Evolutionary conservation across 106 monocot species (phyloP).

Genomic region (Gastrodia elata): DNA sequence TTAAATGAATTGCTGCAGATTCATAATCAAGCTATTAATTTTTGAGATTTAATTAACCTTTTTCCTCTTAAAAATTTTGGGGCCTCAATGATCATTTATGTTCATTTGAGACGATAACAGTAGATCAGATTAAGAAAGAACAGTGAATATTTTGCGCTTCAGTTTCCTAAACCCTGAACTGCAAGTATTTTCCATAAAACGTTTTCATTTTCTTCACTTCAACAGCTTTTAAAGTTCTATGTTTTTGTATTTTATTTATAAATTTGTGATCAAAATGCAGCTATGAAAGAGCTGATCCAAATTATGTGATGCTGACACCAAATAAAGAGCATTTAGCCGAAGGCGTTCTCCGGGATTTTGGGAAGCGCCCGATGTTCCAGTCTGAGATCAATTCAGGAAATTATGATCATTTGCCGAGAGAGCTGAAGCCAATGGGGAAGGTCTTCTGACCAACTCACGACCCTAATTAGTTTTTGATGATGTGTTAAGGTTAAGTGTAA

Average conservation of each 20-base stretch:
- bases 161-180: too few relatives aligned
- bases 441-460: slow-evolving; percentile 62
- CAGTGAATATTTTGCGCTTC: neutral
- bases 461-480: too few relatives aligned
- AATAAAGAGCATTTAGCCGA: slow-evolving; percentile 90
- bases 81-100: too few relatives aligned
- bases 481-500: too few relatives aligned
- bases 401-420: slow-evolving; percentile 63
- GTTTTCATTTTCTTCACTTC: too few relatives aligned
- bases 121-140: neutral
- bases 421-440: slow-evolving; percentile 64
- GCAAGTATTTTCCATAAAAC: too few relatives aligned
- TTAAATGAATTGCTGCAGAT: neutral
- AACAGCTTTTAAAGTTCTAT: neutral
- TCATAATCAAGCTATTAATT: neutral
- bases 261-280: slow-evolving; percentile 25
- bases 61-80: too few relatives aligned
- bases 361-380: slow-evolving; percentile 81
- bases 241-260: neutral
- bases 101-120: too few relatives aligned
- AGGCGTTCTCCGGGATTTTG: slow-evolving; percentile 60
- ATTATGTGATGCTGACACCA: slow-evolving; percentile 90
- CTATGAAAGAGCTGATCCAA: slow-evolving; percentile 93
- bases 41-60: neutral
- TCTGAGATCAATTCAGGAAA: slow-evolving; percentile 67